Conservation (phyloP, 768 basidiomycete genomes). For the Phylloporus sp. region DNA sequence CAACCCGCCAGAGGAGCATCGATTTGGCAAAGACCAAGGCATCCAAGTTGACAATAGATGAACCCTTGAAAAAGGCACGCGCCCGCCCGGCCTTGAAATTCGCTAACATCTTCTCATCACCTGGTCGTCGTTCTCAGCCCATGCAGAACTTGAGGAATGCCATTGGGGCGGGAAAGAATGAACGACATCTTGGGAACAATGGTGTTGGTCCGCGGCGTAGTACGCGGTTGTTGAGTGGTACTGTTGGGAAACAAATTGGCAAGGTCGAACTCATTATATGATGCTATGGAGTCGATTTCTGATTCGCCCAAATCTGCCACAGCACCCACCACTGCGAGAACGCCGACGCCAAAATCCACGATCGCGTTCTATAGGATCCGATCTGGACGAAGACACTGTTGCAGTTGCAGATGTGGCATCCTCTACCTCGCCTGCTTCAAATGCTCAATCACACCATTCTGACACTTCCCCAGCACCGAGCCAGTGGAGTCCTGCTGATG, state of each 20-base stretch:
- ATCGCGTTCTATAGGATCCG: conserved; percentile 65
- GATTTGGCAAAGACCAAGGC: conserved; percentile 51
- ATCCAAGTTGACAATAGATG: conserved; percentile 60
- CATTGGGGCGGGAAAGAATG: conserved; percentile 49
- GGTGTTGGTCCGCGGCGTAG: conserved; percentile 63
- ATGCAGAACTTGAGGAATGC: conserved; percentile 60
- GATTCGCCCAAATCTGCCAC: conserved; percentile 13
- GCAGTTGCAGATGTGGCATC: conserved; percentile 46
- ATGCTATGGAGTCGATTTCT: conserved; percentile 6
- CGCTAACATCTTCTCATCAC: conserved; percentile 86
- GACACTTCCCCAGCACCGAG: conserved; percentile 63
- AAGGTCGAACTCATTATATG: conserved; percentile 45
- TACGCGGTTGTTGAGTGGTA: conserved; percentile 62
- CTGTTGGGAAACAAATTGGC: conserved; percentile 46
- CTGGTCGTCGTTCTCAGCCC: conserved; percentile 75
- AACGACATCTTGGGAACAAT: conserved; percentile 39
- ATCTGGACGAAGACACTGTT: conserved; percentile 62
- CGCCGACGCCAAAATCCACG: conserved; percentile 59
- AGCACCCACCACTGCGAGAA: conserved; percentile 45
- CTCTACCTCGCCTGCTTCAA: conserved; percentile 59
- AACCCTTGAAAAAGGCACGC: conserved; percentile 87
- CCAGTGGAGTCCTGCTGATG: conserved; percentile 61
- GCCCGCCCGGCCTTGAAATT: conserved; percentile 83
- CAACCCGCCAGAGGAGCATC: conserved; percentile 49
- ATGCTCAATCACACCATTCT: conserved; percentile 56